Percentiles rank a stretch among this genome's conserved stretches.
Conservation (phyloP, 176 grass and related monocot genomes). For the Eleusine indica region DNA sequence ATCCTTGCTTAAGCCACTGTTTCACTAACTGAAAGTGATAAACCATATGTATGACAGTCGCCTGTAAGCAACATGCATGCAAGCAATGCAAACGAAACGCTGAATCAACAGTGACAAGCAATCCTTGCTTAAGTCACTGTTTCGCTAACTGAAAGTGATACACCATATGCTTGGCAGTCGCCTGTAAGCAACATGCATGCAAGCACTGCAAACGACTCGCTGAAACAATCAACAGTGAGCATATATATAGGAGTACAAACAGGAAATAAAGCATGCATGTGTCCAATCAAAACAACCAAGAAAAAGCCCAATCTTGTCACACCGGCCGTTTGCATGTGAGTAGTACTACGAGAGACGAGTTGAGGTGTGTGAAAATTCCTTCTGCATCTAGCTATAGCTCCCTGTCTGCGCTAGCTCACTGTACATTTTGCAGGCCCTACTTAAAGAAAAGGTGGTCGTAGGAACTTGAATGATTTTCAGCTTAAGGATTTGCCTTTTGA, state of each 20-base stretch:
- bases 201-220: not conserved
- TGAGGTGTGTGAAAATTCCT: slow-evolving; percentile 14
- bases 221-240: not conserved
- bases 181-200: not conserved
- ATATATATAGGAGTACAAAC: slow-evolving; percentile 7
- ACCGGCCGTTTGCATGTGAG: not conserved
- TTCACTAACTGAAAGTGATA: slow-evolving; percentile 22
- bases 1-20: not conserved
- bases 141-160: slow-evolving; percentile 22
- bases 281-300: slow-evolving; percentile 32
- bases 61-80: not conserved
- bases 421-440: slow-evolving; percentile 3
- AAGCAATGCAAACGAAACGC: not conserved
- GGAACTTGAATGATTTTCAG: slow-evolving; percentile 28
- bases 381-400: not conserved
- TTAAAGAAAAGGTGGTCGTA: slow-evolving; percentile 11
- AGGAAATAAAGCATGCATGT: not conserved
- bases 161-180: slow-evolving; percentile 10
- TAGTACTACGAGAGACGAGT: slow-evolving; percentile 2
- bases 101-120: not conserved
- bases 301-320: slow-evolving; percentile 43
- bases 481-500: slow-evolving; percentile 51
- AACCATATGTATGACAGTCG: slow-evolving; percentile 14
- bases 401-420: not conserved
- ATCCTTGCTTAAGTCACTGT: not conserved